Base-by-base conservation (phyloP, 1,284 basidiomycete species). In the Phlebopus sp. region DNA sequence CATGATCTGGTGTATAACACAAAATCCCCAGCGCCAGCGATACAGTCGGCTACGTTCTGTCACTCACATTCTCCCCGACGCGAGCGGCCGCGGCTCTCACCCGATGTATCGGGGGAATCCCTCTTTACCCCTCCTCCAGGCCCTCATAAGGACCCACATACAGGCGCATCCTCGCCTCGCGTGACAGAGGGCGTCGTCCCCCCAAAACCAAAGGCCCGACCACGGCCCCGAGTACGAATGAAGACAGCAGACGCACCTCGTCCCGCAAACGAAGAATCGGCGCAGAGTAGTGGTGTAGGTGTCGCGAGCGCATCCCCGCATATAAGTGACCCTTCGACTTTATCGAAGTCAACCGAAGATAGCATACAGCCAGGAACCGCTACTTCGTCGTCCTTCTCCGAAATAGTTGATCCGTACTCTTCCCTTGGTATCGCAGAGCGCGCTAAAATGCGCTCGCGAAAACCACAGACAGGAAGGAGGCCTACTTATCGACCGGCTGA, bases 381-480 rank as follows among this genome's bases (percentile, higher is more conserved):
- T 5, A 40, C 52, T 0, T 51, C 59, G 1, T 34, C 49, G 13
- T 38, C 10, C 25, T n/a, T 49, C 32, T 51, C 52, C 4, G 50
- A 51, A 4, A 7, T 6, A 1, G n/a, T 41, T 6, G 60, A 68
- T 34, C 31, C 17, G 25, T 62, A 58, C 34, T 61, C 50, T 30
- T 62, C 66, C 0, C 55, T 61, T 19, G 70, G 58, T 46, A 73
- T 78, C 25, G 73, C 75, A 4, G 75, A 77, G 32, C 69, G 75
- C 10, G 69, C 76, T 30, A 77, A 77, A 55, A 60, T 70, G 51
- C 72, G 75, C 9, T 62, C 70, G 9, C 64, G 72, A 23, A 65
- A 55, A 40, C 41, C 67, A 0, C 53, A 55, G 38, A 17, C 38
- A 23, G 27, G 43, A 5, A 66, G 58, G 35, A 49, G 47, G 13